These are phyloP conservation scores for Omphalotus olearius DNA, from an alignment of 1,284 basidiomycete genomes.

Conservation along the genomic window DNA sequence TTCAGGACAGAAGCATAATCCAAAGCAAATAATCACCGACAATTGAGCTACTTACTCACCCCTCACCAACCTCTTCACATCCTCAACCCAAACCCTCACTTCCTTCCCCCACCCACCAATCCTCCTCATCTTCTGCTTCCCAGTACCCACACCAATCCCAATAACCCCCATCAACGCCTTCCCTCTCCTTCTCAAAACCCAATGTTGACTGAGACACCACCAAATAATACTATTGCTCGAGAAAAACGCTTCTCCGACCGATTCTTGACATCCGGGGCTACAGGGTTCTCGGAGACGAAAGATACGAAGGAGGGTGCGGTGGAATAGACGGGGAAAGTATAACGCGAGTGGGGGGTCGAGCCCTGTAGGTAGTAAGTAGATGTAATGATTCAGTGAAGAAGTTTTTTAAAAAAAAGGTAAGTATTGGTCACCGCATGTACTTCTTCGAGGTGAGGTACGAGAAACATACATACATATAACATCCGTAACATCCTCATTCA, in stretches of 20 bases:
- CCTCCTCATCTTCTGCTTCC: slow-evolving; percentile 37
- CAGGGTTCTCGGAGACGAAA: slow-evolving; percentile 36
- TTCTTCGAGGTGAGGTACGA: too few relatives aligned
- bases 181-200: slow-evolving; percentile 20
- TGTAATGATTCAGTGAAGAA: too few relatives aligned
- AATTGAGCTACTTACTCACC: not conserved
- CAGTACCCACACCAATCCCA: slow-evolving; percentile 23
- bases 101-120: slow-evolving; percentile 39
- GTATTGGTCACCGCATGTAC: too few relatives aligned
- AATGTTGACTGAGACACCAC: slow-evolving; percentile 50
- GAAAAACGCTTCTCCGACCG: slow-evolving; percentile 37
- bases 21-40: not conserved
- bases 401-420: too few relatives aligned
- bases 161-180: slow-evolving; percentile 23
- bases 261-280: slow-evolving; percentile 51
- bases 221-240: slow-evolving; percentile 52
- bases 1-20: too few relatives aligned
- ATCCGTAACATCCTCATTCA: slow-evolving; percentile 45
- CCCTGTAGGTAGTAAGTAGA: slow-evolving; percentile 41
- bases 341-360: slow-evolving; percentile 54
- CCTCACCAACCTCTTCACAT: slow-evolving; percentile 28
- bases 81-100: slow-evolving; percentile 29
- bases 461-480: slow-evolving; percentile 46
- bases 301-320: slow-evolving; percentile 49
- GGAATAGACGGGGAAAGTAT: slow-evolving; percentile 53